These are phyloP conservation scores for Mucor circinelloides DNA, from an alignment of 371 early-diverging fungal species.

Conservation along the genomic window DNA sequence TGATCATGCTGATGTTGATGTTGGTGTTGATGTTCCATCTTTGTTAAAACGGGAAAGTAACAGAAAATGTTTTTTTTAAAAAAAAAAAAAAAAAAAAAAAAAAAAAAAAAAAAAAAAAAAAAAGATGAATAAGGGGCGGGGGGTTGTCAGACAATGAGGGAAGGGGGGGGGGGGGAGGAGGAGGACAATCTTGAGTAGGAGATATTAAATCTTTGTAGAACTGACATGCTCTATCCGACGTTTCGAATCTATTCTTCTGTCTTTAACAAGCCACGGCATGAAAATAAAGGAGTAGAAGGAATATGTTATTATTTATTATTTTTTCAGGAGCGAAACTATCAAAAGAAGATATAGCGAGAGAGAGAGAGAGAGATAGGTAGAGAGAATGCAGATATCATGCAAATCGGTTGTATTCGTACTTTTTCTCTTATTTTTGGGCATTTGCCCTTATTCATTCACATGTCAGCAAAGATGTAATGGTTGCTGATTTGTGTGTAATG, in stretches of 20 bases:
- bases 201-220: background rate
- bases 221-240: background rate
- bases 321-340: background rate
- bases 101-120: background rate
- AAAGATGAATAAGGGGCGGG: background rate
- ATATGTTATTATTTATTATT: background rate
- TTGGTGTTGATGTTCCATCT: background rate
- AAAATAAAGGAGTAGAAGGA: background rate
- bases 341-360: background rate
- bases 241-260: background rate
- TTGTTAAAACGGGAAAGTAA: background rate
- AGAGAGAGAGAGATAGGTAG: background rate
- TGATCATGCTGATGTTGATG: conserved; percentile 3
- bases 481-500: background rate
- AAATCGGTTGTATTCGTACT: background rate
- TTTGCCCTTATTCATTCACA: background rate
- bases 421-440: background rate
- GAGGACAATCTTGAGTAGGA: background rate
- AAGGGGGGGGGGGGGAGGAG: background rate
- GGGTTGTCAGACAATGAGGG: background rate
- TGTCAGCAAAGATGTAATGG: background rate
- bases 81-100: background rate
- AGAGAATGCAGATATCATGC: conserved; percentile 3
- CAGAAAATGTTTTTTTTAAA: background rate
- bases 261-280: background rate